These are phyloP conservation scores for Rosa multiflora DNA, from an alignment of 306 rosid species.

Conservation along the genomic window DNA sequence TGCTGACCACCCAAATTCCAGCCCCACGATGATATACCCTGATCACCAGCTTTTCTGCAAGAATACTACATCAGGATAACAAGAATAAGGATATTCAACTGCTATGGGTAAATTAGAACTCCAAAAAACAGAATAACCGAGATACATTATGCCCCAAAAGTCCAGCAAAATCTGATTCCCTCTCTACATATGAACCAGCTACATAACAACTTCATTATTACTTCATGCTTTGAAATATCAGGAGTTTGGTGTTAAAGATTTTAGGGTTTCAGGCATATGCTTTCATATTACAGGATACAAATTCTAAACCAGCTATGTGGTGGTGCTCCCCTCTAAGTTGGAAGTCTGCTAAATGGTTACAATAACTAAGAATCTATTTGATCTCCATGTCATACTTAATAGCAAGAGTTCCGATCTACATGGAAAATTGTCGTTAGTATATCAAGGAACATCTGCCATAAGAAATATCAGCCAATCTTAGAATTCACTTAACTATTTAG, in stretches of 20 bases:
- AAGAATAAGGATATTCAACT: conserved; percentile 9
- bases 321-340: not conserved
- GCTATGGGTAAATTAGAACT: conserved; percentile 1
- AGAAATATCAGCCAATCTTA: conserved; percentile 3
- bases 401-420: not conserved
- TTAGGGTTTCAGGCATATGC: not conserved
- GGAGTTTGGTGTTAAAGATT: not conserved
- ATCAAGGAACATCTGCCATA: not conserved
- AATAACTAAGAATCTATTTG: conserved; percentile 1
- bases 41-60: conserved; percentile 68
- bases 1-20: conserved; percentile 97
- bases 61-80: conserved; percentile 14
- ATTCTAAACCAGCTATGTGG: not conserved
- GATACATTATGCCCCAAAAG: not conserved
- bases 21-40: conserved; percentile 97
- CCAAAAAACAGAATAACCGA: not conserved
- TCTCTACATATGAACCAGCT: not conserved
- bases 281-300: not conserved
- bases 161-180: not conserved
- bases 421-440: not conserved
- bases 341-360: not conserved
- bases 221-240: not conserved
- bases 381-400: not conserved
- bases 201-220: not conserved
- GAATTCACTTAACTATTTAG: not conserved